A percentile compares a stretch with the other conserved stretches of the same genome.
Conservation (phyloP, 305 asterid species). For the Solanum aculeatissimum region DNA sequence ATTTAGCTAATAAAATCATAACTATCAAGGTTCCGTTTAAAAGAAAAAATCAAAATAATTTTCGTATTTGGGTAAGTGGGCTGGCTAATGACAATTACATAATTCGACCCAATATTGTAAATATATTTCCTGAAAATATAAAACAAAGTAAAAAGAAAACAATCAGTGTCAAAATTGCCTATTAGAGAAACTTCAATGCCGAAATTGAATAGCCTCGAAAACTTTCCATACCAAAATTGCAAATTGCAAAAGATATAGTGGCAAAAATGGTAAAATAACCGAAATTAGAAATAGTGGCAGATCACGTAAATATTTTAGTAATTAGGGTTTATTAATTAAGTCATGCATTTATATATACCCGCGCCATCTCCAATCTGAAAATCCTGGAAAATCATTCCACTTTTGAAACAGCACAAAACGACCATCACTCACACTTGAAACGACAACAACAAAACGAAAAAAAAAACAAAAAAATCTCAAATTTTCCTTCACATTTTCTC, state of each 20-base stretch:
- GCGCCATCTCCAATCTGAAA: background rate
- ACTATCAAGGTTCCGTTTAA: background rate
- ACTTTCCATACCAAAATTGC: background rate
- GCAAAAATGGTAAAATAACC: background rate
- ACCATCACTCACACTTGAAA: background rate
- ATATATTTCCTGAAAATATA: background rate
- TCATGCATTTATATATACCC: slow-evolving; percentile 24
- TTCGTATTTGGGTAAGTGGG: no score
- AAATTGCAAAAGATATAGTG: background rate
- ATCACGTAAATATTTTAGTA: slow-evolving; percentile 21
- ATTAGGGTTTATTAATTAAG: background rate
- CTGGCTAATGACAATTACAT: no score
- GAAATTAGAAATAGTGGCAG: background rate
- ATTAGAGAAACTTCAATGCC: background rate
- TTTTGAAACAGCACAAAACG: background rate
- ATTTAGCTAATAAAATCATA: background rate
- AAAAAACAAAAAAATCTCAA: background rate
- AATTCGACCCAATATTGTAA: no score
- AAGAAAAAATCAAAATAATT: background rate
- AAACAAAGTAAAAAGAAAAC: background rate
- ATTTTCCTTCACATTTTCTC: background rate
- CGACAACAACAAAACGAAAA: background rate
- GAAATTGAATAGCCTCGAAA: background rate
- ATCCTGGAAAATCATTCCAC: slow-evolving; percentile 10
- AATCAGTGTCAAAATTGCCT: background rate